Percentiles rank a stretch among this genome's conserved stretches.
These are phyloP conservation scores for Macroventuria anomochaeta DNA, from an alignment of 2,329 filamentous ascomycete species.

Conservation along the genomic window DNA sequence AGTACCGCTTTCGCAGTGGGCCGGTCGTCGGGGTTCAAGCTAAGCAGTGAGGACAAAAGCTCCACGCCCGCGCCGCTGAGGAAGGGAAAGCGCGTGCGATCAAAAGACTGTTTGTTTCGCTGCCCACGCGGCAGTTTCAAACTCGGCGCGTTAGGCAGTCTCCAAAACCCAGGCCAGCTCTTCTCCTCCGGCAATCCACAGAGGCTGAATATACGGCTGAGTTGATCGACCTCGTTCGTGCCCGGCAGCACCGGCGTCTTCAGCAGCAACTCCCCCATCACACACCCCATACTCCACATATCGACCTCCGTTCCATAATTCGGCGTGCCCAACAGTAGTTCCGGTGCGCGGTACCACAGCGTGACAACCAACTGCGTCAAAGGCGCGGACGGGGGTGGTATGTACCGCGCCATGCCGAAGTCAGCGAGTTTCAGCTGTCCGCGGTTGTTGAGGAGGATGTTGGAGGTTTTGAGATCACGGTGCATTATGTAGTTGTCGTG, in stretches of 20 bases:
- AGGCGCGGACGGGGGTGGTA: conserved; percentile 70
- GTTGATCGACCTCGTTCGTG: conserved; percentile 89
- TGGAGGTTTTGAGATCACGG: conserved; percentile 49
- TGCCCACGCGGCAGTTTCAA: conserved; percentile 66
- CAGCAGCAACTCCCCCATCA: conserved; percentile 88
- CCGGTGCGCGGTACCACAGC: conserved; percentile 93
- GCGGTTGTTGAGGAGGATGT: conserved; percentile 89
- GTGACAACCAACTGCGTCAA: conserved; percentile 95
- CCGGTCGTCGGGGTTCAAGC: conserved; percentile 74
- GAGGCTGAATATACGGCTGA: conserved; percentile 81
- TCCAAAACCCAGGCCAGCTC: conserved; percentile 84
- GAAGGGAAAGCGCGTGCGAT: conserved; percentile 81
- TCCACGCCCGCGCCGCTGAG: conserved; percentile 76
- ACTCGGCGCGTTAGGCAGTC: conserved; percentile 83
- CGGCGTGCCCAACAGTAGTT: conserved; percentile 81
- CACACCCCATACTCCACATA: conserved; percentile 96
- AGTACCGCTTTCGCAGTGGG: conserved; percentile 78
- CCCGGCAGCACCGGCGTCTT: conserved; percentile 85
- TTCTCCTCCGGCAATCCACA: conserved; percentile 85
- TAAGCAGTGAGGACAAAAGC: conserved; percentile 73
- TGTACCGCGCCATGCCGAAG: conserved; percentile 96
- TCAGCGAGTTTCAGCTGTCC: conserved; percentile 95
- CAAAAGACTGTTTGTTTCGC: conserved; percentile 55
- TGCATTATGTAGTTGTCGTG: conserved; percentile 85
- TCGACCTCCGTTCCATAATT: conserved; percentile 80